Evolutionary conservation across 495 filamentous ascomycete species (phyloP).

Genomic region (Annulohypoxylon moriforme): DNA sequence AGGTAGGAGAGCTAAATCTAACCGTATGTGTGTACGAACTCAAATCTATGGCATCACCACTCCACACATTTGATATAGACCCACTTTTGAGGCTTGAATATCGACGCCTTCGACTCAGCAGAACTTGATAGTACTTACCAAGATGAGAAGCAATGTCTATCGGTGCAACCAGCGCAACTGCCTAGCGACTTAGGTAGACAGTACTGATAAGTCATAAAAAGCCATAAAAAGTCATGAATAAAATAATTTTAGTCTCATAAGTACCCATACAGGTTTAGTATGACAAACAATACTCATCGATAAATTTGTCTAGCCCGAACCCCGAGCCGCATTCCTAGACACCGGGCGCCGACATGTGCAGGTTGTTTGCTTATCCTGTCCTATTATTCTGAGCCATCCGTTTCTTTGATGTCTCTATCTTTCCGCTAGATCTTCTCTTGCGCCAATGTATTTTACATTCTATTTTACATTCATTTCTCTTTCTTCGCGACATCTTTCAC

Average conservation of each 20-base stretch:
- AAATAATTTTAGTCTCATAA: too few species aligned
- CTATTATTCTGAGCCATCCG: neutral
- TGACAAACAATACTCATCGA: constrained; percentile 20
- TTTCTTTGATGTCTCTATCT: constrained; percentile 22
- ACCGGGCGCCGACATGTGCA: constrained; percentile 33
- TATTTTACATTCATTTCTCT: neutral
- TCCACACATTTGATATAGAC: constrained; percentile 7
- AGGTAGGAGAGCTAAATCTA: constrained; percentile 21
- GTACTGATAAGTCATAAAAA: neutral
- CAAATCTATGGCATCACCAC: constrained; percentile 34
- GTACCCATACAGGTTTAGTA: too few species aligned
- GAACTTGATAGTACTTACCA: neutral
- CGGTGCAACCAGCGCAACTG: neutral
- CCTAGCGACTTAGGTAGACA: neutral
- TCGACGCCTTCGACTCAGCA: constrained; percentile 31
- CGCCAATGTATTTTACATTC: constrained; percentile 11
- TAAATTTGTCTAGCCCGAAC: constrained; percentile 28
- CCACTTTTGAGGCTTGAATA: constrained; percentile 36
- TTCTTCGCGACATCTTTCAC: neutral
- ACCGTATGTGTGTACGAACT: constrained; percentile 2
- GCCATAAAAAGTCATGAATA: too few species aligned
- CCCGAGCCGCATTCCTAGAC: constrained; percentile 28
- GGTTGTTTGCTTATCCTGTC: neutral
- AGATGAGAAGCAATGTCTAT: neutral
- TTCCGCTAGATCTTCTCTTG: neutral